Evolutionary conservation across 306 rosid species (phyloP).

Genomic region (Glycyrrhiza uralensis): DNA sequence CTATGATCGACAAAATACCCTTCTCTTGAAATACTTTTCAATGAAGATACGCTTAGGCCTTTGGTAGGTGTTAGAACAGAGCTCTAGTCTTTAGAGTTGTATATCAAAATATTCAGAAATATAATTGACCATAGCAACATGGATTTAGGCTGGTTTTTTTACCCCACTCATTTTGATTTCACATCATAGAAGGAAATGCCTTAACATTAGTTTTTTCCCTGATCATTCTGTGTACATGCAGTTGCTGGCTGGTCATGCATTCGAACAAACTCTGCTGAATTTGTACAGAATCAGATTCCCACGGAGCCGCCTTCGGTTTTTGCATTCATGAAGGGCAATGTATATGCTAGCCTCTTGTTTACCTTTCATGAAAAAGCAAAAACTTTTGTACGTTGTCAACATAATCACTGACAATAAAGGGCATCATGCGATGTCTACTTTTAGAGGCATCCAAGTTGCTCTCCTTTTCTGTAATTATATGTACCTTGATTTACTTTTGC

Average conservation of each 20-base stretch:
- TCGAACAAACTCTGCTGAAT: slow-evolving; percentile 32
- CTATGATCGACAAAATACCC: slow-evolving; percentile 4
- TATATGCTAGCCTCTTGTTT: slow-evolving; percentile 30
- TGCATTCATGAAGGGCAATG: slow-evolving; percentile 42
- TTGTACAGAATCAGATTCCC: slow-evolving; percentile 54
- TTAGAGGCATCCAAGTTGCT: slow-evolving; percentile 45
- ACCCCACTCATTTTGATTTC: not conserved
- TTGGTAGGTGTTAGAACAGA: not conserved
- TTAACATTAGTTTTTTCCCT: not conserved
- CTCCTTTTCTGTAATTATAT: slow-evolving; percentile 46
- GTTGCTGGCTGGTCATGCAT: slow-evolving; percentile 32
- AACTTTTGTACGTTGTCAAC: slow-evolving; percentile 26
- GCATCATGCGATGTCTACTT: slow-evolving; percentile 44
- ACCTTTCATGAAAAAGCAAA: slow-evolving; percentile 3
- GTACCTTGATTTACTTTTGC: not conserved
- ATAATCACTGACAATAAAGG: slow-evolving; percentile 24
- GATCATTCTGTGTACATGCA: slow-evolving; percentile 27
- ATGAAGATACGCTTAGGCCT: not conserved
- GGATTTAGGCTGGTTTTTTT: not conserved
- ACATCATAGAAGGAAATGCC: not conserved
- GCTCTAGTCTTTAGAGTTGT: not conserved
- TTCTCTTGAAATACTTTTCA: not conserved
- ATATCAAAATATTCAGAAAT: not conserved
- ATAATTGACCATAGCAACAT: not conserved
- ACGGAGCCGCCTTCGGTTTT: slow-evolving; percentile 39